phyloP scores from a whole-genome alignment of 2,329 filamentous ascomycete genomes.

The Paramyrothecium sp. region DNA sequence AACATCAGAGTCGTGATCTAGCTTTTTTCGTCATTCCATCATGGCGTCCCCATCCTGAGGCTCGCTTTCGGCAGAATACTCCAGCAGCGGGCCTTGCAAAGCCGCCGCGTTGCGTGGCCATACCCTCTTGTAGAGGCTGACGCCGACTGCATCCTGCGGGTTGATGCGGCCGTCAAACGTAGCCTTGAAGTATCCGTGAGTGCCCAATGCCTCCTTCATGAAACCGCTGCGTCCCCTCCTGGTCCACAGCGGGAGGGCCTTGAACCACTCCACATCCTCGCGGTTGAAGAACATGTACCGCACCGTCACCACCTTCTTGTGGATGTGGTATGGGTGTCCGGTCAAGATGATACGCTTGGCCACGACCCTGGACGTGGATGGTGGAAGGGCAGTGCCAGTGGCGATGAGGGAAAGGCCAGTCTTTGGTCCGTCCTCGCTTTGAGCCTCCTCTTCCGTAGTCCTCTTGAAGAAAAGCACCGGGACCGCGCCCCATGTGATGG shows the following conservation, averaged over 20 bases:
- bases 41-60: conserved; percentile 27
- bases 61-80: conserved; percentile 21
- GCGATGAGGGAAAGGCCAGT: conserved; percentile 70
- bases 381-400: conserved; percentile 83
- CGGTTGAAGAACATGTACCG: conserved; percentile 99
- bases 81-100: conserved; percentile 41
- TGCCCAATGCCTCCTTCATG: conserved; percentile 91
- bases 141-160: conserved; percentile 88
- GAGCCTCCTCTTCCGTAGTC: conserved; percentile 39
- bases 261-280: conserved; percentile 96
- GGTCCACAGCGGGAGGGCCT: conserved; percentile 93
- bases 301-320: conserved; percentile 95
- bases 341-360: conserved; percentile 94
- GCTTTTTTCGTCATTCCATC: conserved; percentile 28
- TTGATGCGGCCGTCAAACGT: conserved; percentile 96
- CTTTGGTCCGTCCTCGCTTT: conserved; percentile 39
- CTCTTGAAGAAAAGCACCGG: conserved; percentile 86
- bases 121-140: conserved; percentile 84
- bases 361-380: conserved; percentile 74
- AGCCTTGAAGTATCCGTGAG: conserved; percentile 99
- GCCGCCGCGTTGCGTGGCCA: conserved; percentile 70
- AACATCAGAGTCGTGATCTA: conserved; percentile 24
- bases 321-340: conserved; percentile 96
- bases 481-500: conserved; percentile 89
- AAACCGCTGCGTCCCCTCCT: conserved; percentile 83